These are phyloP conservation scores for Uronychia binucleata DNA, from an alignment of 73 alveolate genomes.

Conservation along the genomic window DNA sequence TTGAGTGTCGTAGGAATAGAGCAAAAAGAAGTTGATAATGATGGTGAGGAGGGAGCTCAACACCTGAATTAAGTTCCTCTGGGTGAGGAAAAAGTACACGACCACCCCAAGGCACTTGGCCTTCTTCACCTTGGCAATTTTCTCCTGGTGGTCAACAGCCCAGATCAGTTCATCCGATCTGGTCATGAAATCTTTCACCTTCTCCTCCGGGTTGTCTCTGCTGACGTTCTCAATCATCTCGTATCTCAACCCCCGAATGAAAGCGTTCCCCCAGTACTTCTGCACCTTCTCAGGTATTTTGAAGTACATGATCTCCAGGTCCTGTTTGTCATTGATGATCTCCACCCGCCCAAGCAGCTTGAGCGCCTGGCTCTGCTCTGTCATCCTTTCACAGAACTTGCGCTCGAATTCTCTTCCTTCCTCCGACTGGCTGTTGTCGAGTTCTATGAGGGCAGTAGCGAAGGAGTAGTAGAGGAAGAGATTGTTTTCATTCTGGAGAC, in stretches of 20 bases:
- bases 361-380: neutral
- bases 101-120: neutral
- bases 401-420: neutral
- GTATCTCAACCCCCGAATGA: neutral
- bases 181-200: neutral
- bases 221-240: neutral
- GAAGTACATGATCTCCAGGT: neutral
- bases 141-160: constrained; percentile 13
- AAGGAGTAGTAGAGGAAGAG: constrained; percentile 9
- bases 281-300: constrained; percentile 1
- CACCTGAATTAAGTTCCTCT: neutral
- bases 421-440: constrained; percentile 1
- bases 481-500: neutral
- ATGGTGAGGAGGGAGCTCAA: neutral
- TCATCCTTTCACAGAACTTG: neutral
- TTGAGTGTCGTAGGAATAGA: neutral
- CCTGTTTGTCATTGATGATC: neutral
- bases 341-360: constrained; percentile 3
- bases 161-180: constrained; percentile 1
- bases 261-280: neutral
- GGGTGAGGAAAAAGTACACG: neutral
- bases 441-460: constrained; percentile 3
- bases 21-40: neutral
- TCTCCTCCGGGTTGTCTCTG: neutral
- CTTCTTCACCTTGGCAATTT: neutral